These are phyloP conservation scores for Yamadazyma songkhlaensis DNA, from an alignment of 1,139 yeast species.

Conservation along the genomic window DNA sequence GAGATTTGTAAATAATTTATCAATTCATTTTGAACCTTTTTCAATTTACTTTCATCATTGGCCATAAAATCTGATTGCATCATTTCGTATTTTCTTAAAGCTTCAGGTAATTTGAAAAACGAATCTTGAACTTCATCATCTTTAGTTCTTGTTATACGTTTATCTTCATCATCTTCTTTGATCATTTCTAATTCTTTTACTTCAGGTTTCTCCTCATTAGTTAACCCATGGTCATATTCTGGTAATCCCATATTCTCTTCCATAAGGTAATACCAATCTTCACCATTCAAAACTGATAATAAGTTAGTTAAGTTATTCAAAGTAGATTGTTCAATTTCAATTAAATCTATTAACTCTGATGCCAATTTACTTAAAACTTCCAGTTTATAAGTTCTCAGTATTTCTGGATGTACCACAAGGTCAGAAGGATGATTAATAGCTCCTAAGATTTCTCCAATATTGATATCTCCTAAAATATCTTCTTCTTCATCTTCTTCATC, in stretches of 20 bases:
- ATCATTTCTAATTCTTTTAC: constrained; percentile 14
- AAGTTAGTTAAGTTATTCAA: constrained; percentile 68
- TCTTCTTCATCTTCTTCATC: constrained; percentile 26
- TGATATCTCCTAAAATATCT: constrained; percentile 35
- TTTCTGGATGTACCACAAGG: constrained; percentile 66
- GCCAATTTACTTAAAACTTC: constrained; percentile 55
- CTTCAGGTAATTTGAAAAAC: constrained; percentile 37
- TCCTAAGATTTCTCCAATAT: constrained; percentile 56
- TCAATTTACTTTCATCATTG: constrained; percentile 4
- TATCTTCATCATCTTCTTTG: constrained; percentile 42
- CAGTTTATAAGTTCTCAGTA: constrained; percentile 62
- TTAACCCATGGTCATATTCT: constrained; percentile 63
- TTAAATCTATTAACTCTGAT: constrained; percentile 66
- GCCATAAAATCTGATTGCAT: constrained; percentile 19
- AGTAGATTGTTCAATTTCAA: constrained; percentile 76
- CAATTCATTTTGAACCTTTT: constrained; percentile 27
- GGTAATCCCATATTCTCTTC: constrained; percentile 67
- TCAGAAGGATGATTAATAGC: constrained; percentile 85
- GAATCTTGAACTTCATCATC: constrained; percentile 31
- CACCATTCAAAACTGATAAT: constrained; percentile 80
- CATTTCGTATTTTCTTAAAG: constrained; percentile 34
- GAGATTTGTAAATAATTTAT: constrained; percentile 46
- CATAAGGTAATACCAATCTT: constrained; percentile 68
- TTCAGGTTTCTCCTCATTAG: constrained; percentile 22
- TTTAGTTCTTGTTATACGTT: constrained; percentile 39